Percentiles rank a stretch among this genome's conserved stretches.
Evolutionary conservation across 2,329 filamentous ascomycete genomes (phyloP).

Genomic region (Lachnellula subtilissima): DNA sequence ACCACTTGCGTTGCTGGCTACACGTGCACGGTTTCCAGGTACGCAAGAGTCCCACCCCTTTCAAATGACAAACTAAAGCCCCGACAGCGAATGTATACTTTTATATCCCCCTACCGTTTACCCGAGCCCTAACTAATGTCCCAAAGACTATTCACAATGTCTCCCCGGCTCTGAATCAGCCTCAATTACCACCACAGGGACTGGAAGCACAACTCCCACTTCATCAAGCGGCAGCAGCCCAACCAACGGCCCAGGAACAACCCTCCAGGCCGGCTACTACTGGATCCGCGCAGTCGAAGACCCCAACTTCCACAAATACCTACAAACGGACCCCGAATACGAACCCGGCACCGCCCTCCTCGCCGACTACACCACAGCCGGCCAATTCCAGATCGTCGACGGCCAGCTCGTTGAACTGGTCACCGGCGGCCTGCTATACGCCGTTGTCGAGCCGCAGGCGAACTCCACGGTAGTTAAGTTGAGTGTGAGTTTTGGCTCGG

Average conservation of each 20-base stretch:
- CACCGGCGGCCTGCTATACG: slow-evolving; percentile 26
- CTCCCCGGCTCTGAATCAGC: slow-evolving; percentile 33
- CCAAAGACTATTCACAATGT: slow-evolving; percentile 35
- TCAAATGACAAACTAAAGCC: not conserved
- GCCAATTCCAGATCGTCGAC: slow-evolving; percentile 51
- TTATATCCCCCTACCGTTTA: not conserved
- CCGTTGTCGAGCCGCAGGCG: slow-evolving; percentile 16
- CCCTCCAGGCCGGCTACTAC: slow-evolving; percentile 40
- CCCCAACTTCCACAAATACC: slow-evolving; percentile 54
- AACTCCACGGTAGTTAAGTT: slow-evolving; percentile 45
- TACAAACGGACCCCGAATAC: slow-evolving; percentile 43
- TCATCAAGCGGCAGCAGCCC: slow-evolving; percentile 19
- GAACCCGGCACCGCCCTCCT: slow-evolving; percentile 46
- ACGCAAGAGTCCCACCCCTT: not conserved
- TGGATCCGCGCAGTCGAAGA: slow-evolving; percentile 54
- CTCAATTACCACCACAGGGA: slow-evolving; percentile 12
- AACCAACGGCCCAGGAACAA: slow-evolving; percentile 35
- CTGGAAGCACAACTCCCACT: slow-evolving; percentile 1
- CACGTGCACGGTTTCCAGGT: slow-evolving; percentile 27
- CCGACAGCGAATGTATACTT: slow-evolving; percentile 11
- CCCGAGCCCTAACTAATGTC: not conserved
- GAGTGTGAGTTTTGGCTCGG: slow-evolving; percentile 45
- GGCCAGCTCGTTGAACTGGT: slow-evolving; percentile 46
- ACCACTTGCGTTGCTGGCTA: slow-evolving; percentile 26
- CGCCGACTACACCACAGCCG: slow-evolving; percentile 47